Evolutionary conservation across 331 rosid species (phyloP).

Genomic region (Malus hybrid): DNA sequence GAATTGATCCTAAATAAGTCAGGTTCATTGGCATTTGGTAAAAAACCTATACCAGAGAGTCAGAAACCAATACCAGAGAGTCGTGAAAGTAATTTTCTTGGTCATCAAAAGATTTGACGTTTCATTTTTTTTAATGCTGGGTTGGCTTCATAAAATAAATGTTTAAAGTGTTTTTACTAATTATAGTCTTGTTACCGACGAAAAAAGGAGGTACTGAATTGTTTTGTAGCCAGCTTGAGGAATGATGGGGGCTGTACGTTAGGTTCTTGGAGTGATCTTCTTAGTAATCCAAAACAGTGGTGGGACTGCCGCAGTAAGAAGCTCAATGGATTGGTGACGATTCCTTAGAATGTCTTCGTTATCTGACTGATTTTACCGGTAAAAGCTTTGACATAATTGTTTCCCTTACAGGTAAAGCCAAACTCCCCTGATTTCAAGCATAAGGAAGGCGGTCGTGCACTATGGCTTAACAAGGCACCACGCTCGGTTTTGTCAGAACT

Average conservation of each 20-base stretch:
- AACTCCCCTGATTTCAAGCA: conserved; percentile 56
- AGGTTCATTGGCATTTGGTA: conserved; percentile 15
- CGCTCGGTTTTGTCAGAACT: conserved; percentile 42
- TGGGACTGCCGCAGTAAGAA: conserved; percentile 45
- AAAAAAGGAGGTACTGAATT: neutral
- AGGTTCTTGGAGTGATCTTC: conserved; percentile 49
- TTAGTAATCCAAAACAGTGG: conserved; percentile 57
- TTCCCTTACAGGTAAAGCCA: conserved; percentile 34
- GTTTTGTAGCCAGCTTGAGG: conserved; percentile 9
- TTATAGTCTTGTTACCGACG: neutral
- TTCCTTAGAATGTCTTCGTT: conserved; percentile 1
- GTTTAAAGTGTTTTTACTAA: neutral
- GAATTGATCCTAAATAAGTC: neutral
- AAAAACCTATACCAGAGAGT: conserved; percentile 15
- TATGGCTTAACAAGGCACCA: conserved; percentile 46
- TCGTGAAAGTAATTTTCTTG: conserved; percentile 1
- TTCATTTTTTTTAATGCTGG: neutral
- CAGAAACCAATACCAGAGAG: conserved; percentile 12
- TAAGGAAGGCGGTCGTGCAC: conserved; percentile 37
- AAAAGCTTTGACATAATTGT: conserved; percentile 2
- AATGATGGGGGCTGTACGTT: neutral
- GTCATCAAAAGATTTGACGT: neutral
- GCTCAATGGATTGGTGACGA: conserved; percentile 36
- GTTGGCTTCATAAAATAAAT: conserved; percentile 4
- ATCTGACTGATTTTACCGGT: conserved; percentile 1